These are phyloP conservation scores for Protomyces pachydermus DNA, from an alignment of 1,139 yeast genomes.

Conservation along the genomic window DNA sequence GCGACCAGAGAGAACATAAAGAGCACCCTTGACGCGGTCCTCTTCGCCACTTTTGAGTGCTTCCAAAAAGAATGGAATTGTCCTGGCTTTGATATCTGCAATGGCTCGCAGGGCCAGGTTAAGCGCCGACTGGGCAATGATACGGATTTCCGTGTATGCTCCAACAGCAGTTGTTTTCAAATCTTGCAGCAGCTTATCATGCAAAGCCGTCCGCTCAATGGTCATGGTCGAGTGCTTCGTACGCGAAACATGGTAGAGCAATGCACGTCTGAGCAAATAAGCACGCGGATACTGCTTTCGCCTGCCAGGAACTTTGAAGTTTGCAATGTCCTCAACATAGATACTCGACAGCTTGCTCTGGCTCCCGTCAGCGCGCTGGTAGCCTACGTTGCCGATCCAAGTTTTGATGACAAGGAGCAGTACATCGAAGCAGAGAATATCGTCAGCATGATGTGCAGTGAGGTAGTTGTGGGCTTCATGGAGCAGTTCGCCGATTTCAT, in stretches of 20 bases:
- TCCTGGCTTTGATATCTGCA: constrained; percentile 52
- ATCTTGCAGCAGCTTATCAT: constrained; percentile 60
- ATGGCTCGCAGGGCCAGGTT: constrained; percentile 69
- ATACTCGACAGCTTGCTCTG: constrained; percentile 49
- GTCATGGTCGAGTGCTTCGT: constrained; percentile 70
- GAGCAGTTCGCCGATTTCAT: constrained; percentile 60
- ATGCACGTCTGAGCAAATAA: constrained; percentile 70
- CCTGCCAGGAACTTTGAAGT: constrained; percentile 48
- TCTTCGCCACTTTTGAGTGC: constrained; percentile 54
- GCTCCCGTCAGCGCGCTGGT: constrained; percentile 59
- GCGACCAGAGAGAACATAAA: constrained; percentile 41
- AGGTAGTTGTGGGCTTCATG: constrained; percentile 57
- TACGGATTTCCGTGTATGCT: constrained; percentile 62
- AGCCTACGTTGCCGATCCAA: constrained; percentile 82
- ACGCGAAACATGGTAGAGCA: constrained; percentile 70
- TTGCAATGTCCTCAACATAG: constrained; percentile 47
- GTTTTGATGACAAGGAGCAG: constrained; percentile 63
- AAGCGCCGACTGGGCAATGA: constrained; percentile 66
- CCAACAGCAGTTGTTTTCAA: constrained; percentile 66
- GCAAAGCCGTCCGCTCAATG: constrained; percentile 64
- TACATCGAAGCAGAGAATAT: constrained; percentile 63
- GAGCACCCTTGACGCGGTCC: constrained; percentile 62
- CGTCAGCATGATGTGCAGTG: constrained; percentile 53
- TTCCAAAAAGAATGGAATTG: constrained; percentile 45
- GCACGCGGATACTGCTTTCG: constrained; percentile 73